Evolutionary conservation across 1,284 basidiomycete species (phyloP).

Genomic region (Mycena citricolor): DNA sequence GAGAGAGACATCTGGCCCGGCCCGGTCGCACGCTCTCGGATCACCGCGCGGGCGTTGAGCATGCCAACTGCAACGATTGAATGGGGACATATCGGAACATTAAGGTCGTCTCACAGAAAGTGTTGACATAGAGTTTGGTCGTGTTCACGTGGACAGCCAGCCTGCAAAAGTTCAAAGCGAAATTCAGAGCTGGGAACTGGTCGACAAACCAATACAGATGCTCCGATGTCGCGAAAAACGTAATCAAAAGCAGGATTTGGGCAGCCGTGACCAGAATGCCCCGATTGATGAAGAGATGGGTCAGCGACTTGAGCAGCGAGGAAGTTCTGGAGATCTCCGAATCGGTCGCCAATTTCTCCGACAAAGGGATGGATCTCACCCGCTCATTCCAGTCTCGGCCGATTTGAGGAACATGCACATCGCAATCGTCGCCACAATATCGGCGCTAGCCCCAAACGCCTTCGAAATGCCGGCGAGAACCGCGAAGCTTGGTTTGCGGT

Average conservation of each 20-base stretch:
- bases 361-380: conserved; percentile 27
- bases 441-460: conserved; percentile 42
- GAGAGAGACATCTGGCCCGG: conserved; percentile 12
- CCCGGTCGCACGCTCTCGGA: conserved; percentile 9
- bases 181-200: background rate
- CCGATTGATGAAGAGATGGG: conserved; percentile 35
- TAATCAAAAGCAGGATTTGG: conserved; percentile 34
- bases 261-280: conserved; percentile 36
- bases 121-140: conserved; percentile 39
- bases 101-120: conserved; percentile 34
- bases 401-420: conserved; percentile 40
- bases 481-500: conserved; percentile 32
- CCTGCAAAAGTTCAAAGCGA: conserved; percentile 25
- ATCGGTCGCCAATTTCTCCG: background rate
- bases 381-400: conserved; percentile 34
- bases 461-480: conserved; percentile 44
- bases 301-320: conserved; percentile 34
- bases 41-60: conserved; percentile 17
- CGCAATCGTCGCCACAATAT: conserved; percentile 42
- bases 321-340: conserved; percentile 37
- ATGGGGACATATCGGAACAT: background rate
- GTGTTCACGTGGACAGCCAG: conserved; percentile 38
- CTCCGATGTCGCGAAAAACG: conserved; percentile 31
- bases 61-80: conserved; percentile 13
- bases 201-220: conserved; percentile 32